Base-by-base conservation (phyloP, 78 protist species). In the Isochrysis galbana region DNA sequence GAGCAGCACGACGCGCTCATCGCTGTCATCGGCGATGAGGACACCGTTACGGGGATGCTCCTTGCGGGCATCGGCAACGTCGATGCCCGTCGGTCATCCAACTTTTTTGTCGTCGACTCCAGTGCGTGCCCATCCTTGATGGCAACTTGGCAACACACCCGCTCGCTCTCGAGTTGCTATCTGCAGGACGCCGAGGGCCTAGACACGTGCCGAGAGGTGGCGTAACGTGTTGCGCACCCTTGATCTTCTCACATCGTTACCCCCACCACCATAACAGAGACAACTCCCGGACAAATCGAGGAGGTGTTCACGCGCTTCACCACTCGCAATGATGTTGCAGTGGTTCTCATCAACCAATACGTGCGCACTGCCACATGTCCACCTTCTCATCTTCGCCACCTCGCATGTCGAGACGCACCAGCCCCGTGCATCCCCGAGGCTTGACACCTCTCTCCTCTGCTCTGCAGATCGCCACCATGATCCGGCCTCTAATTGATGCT, bases 21-120 rank as follows among this genome's bases (percentile, higher is more conserved):
- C 34, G 48, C 88, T 26, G 51, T 80, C 55, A 80, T 80, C 54
- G 88, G 88, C 22, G 88, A 80, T 5, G 88, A 84, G 39, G 90
- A 84, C n/a, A 84, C 90, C 23, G 72, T 84, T 10, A 84, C 90
- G 25, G 90, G 90, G 25, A 84, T 84, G 90, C 70, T 84, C 21
- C 70, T 84, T 21, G 90, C 90, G 14, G 90, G 90, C 25, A 0
- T 47, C 34, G 90, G 90, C 42, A 47, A 84, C 70, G 34, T 34
- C 44, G 90, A 84, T 17, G 72, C 39, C 14, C 39, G 48, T 14
- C 44, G 72, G 5, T 14, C 23, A 23, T 84, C 90, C 39, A 84
- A 84, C 90, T 84, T 84, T 70, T 5, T 84, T 23, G 72, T 84
- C 90, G 90, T 84, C 29, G 90, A 84, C 25, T 11, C 45, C 22